phyloP scores from a whole-genome alignment of 208 protist species.

The Leishmania guyanensis region DNA sequence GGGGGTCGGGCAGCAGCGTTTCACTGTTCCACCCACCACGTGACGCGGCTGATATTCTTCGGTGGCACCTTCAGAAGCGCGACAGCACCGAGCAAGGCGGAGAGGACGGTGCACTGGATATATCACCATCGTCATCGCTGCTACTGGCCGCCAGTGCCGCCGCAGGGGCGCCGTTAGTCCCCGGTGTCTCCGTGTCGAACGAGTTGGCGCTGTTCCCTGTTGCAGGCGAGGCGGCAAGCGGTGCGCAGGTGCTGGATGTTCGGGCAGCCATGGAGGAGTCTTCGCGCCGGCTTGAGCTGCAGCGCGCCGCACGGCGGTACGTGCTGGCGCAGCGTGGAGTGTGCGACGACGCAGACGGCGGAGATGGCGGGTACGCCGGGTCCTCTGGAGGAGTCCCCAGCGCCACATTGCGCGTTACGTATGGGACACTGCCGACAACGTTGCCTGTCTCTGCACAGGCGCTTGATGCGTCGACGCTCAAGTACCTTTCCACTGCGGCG shows the following conservation, averaged over 20 bases:
- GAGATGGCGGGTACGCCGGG: not conserved
- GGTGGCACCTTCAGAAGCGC: slow-evolving; percentile 12
- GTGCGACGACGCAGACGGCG: not conserved
- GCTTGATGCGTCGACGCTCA: slow-evolving; percentile 19
- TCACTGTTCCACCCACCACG: slow-evolving; percentile 28
- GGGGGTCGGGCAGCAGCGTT: slow-evolving; percentile 1
- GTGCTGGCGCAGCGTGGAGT: slow-evolving; percentile 68
- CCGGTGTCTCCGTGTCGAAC: slow-evolving; percentile 20
- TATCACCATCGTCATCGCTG: slow-evolving; percentile 34
- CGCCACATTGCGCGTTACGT: not conserved
- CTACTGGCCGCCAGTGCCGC: slow-evolving; percentile 30
- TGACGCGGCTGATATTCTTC: slow-evolving; percentile 45
- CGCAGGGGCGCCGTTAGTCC: slow-evolving; percentile 8
- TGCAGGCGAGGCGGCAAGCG: not conserved
- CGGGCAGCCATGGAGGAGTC: slow-evolving; percentile 77
- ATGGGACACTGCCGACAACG: slow-evolving; percentile 1
- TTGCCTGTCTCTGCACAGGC: slow-evolving; percentile 28
- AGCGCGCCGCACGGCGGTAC: slow-evolving; percentile 59
- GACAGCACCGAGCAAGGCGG: not conserved
- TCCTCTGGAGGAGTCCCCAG: not conserved
- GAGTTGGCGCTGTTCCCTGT: slow-evolving; percentile 32
- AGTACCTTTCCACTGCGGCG: slow-evolving; percentile 18
- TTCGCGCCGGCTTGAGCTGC: slow-evolving; percentile 60
- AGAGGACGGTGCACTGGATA: not conserved
- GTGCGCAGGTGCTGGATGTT: slow-evolving; percentile 37